phyloP scores from a whole-genome alignment of 1,139 yeast species.

The Taphrina pruni region DNA sequence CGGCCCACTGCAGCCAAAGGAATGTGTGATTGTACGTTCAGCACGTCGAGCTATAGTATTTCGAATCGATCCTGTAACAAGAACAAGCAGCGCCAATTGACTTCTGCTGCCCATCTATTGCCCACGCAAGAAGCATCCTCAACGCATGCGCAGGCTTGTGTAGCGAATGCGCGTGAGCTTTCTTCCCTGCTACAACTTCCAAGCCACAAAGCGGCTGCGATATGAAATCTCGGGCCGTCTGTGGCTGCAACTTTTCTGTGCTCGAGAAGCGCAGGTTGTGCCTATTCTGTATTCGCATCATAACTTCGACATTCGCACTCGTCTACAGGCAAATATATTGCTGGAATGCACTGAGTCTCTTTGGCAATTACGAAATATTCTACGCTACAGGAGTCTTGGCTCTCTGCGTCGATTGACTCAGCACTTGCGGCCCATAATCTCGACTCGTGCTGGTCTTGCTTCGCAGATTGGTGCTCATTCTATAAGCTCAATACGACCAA shows the following conservation, averaged over 20 bases:
- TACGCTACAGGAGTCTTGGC: neutral
- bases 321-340: no score
- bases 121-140: no score
- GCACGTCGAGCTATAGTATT: no score
- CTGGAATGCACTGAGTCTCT: no score
- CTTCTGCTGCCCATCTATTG: no score
- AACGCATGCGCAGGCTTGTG: no score
- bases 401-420: neutral
- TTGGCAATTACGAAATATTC: neutral
- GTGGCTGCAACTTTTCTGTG: constrained; percentile 13
- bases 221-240: constrained; percentile 17
- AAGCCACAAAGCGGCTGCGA: constrained; percentile 11
- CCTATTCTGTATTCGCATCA: no score
- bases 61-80: no score
- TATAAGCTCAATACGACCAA: neutral
- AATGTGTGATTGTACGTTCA: neutral
- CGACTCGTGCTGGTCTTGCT: neutral
- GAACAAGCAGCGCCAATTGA: no score
- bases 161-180: neutral
- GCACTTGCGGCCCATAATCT: neutral
- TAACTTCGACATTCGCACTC: no score
- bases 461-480: neutral
- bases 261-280: neutral
- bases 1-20: neutral
- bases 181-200: neutral